phyloP scores from a whole-genome alignment of 2,329 filamentous ascomycete genomes.

The Botryotinia calthae region DNA sequence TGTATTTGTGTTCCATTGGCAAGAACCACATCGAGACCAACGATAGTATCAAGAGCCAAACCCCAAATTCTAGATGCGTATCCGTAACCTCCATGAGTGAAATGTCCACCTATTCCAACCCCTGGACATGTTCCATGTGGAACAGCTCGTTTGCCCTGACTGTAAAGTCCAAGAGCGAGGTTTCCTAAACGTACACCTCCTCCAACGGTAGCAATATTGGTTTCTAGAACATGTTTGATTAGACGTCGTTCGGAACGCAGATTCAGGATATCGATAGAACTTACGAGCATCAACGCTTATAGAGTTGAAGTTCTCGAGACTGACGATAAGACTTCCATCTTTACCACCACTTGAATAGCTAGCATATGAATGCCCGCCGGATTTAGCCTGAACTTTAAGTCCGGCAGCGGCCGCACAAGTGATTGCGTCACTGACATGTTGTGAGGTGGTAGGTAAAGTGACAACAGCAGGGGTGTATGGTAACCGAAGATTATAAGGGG shows the following conservation, averaged over 20 bases:
- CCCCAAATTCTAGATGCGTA: conserved; percentile 49
- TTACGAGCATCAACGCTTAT: conserved; percentile 49
- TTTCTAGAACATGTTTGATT: conserved; percentile 11
- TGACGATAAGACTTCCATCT: conserved; percentile 53
- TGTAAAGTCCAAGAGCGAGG: conserved; percentile 41
- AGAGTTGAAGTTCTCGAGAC: conserved; percentile 51
- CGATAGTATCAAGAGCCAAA: conserved; percentile 49
- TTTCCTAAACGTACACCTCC: conserved; percentile 46
- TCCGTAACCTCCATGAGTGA: conserved; percentile 48
- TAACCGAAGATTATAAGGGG: conserved; percentile 33
- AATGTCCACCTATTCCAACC: conserved; percentile 48
- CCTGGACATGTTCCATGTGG: conserved; percentile 47
- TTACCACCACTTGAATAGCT: conserved; percentile 48
- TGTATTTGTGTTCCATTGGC: conserved; percentile 36
- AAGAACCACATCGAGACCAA: conserved; percentile 49
- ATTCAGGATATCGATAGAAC: not conserved
- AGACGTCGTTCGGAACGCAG: not conserved
- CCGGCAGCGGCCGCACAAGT: conserved; percentile 44
- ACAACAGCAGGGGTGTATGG: conserved; percentile 28
- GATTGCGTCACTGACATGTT: conserved; percentile 46
- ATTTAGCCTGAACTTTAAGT: conserved; percentile 50
- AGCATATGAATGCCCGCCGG: conserved; percentile 56
- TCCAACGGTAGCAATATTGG: conserved; percentile 38
- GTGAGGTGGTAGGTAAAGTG: conserved; percentile 34
- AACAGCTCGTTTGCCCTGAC: conserved; percentile 41